Evolutionary conservation across 495 filamentous ascomycete genomes (phyloP).

Genomic region (Penicillium psychrofluorescens): DNA sequence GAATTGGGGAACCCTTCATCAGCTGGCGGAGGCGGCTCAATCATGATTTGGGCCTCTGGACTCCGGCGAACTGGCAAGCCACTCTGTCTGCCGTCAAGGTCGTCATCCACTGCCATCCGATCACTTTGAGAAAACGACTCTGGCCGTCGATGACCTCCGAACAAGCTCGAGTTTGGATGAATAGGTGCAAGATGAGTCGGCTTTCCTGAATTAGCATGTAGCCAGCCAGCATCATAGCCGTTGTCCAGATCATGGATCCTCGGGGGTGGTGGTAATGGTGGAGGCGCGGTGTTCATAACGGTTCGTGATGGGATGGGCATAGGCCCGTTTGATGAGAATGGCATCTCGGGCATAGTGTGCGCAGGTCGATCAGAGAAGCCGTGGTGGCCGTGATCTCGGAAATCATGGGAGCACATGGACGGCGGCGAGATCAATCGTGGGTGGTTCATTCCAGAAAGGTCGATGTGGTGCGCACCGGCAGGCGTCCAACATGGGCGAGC

Average conservation of each 20-base stretch:
- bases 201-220: constrained; percentile 44
- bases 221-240: constrained; percentile 54
- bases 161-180: constrained; percentile 47
- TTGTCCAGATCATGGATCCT: constrained; percentile 45
- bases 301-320: constrained; percentile 50
- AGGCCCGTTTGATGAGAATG: constrained; percentile 37
- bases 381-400: constrained; percentile 26
- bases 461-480: constrained; percentile 1
- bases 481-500: constrained; percentile 8
- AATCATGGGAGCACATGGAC: constrained; percentile 37
- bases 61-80: constrained; percentile 24
- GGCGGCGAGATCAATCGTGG: constrained; percentile 44
- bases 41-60: constrained; percentile 36
- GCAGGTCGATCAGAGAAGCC: constrained; percentile 9
- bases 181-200: constrained; percentile 35
- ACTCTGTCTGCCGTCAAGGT: constrained; percentile 25
- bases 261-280: constrained; percentile 56
- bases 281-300: constrained; percentile 42
- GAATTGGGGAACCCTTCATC: constrained; percentile 38
- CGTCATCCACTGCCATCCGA: constrained; percentile 33
- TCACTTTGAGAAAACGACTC: constrained; percentile 25
- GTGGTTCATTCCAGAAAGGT: constrained; percentile 46
- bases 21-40: constrained; percentile 39
- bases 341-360: constrained; percentile 23
- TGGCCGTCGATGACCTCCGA: constrained; percentile 36